Evolutionary conservation across 805 yeast species (phyloP), one percentile per base, ranked within the genome.

Genomic region (Candida adriatica): DNA sequence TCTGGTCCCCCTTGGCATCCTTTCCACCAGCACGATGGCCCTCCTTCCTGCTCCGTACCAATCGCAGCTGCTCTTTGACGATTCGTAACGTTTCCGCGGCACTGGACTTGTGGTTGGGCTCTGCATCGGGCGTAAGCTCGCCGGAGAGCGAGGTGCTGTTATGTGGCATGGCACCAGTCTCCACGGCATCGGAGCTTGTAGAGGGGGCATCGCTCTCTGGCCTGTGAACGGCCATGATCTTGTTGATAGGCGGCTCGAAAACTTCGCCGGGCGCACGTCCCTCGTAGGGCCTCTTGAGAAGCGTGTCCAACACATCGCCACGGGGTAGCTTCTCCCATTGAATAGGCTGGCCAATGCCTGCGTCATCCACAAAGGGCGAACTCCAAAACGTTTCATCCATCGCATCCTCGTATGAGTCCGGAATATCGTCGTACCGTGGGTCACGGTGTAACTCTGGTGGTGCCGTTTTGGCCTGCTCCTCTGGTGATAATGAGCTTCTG

Each of bases 191-290:
- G n/a, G n/a, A n/a, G n/a, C n/a, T n/a, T n/a, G n/a, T n/a, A n/a
- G n/a, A n/a, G n/a, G n/a, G n/a, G n/a, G n/a, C n/a, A 88, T 73
- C 13, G 90, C 85, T 67, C 97, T 77, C 61, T 85, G 80, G 24
- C 81, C 81, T 71, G 39, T 29, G 10, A 8, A 8, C 10, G 22
- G 10, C 22, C 11, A 11, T 11, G 24, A 38, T 21, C 29, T 29
- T 34, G 18, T 27, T 31, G 6, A 8, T 16, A 3, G 40, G 40
- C 3, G 27, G 32, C 6, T 15, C 30, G 34, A 37, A 26, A 11
- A 10, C 16, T 13, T 37, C 40, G 2, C 26, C 34, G 3, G 40
- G 40, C 15, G 14, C 16, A 7, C 27, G 40, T 16, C 25, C 40
- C 22, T 26, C 14, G 13, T 32, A 26, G 7, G 37, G 40, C 6